These are phyloP conservation scores for Luffa aegyptiaca DNA, from an alignment of 306 rosid genomes.

Conservation along the genomic window DNA sequence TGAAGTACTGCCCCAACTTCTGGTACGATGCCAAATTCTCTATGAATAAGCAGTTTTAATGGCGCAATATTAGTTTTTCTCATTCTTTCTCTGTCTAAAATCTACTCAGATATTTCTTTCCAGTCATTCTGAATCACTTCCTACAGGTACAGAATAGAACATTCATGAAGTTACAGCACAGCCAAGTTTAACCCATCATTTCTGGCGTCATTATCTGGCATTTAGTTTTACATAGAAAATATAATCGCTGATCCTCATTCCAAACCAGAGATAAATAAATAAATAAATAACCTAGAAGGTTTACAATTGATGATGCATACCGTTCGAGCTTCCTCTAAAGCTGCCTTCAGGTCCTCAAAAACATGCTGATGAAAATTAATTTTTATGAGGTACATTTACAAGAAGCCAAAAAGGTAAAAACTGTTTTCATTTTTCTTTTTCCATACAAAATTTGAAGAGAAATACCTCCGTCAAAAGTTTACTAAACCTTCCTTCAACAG, in stretches of 20 bases:
- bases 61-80: neutral
- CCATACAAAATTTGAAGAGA: neutral
- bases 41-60: neutral
- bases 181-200: neutral
- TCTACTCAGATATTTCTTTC: neutral
- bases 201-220: neutral
- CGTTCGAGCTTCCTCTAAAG: slow-evolving; percentile 83
- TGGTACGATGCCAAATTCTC: neutral
- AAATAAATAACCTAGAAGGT: neutral
- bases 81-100: neutral
- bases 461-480: slow-evolving; percentile 77
- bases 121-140: neutral
- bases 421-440: neutral
- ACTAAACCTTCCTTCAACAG: slow-evolving; percentile 78
- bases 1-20: neutral
- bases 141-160: neutral
- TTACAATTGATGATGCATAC: slow-evolving; percentile 29
- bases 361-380: slow-evolving; percentile 49
- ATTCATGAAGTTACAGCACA: neutral
- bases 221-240: neutral
- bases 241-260: neutral
- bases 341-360: slow-evolving; percentile 82
- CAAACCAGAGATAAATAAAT: neutral
- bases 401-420: slow-evolving; percentile 7
- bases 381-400: slow-evolving; percentile 15